Evolutionary conservation across 116 monocot genomes (phyloP).

Genomic region (Posidonia oceanica): DNA sequence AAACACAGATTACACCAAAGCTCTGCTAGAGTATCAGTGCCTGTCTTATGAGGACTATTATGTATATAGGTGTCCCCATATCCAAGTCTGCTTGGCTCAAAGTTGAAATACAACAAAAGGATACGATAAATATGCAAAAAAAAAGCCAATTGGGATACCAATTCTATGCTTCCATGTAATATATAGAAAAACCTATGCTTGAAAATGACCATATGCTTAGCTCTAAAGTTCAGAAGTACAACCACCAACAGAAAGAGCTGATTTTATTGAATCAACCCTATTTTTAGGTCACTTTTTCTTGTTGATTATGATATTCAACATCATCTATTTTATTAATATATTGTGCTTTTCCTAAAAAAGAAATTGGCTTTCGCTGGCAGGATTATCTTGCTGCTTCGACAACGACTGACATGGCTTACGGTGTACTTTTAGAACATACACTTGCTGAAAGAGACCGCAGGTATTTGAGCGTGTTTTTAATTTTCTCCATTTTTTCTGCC

Average conservation of each 20-base stretch:
- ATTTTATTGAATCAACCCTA: too few relatives aligned
- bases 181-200: too few relatives aligned
- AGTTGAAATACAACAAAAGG: neutral
- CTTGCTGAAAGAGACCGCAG: conserved; percentile 95
- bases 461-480: conserved; percentile 14
- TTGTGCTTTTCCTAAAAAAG: neutral
- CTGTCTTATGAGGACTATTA: neutral
- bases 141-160: neutral
- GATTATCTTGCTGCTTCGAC: conserved; percentile 73
- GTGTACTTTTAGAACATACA: conserved; percentile 82
- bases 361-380: conserved; percentile 29
- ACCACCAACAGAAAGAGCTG: too few relatives aligned
- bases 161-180: too few relatives aligned
- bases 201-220: too few relatives aligned
- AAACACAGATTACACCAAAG: neutral
- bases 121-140: too few relatives aligned
- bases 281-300: neutral
- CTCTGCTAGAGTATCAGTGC: neutral
- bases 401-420: conserved; percentile 90
- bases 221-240: too few relatives aligned
- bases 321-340: neutral
- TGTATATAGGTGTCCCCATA: neutral
- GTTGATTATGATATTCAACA: neutral
- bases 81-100: neutral
- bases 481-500: neutral